Evolutionary conservation across 345 rosid species (phyloP), one percentile per base, ranked within the genome.

Genomic region (Lepidium aucheri): DNA sequence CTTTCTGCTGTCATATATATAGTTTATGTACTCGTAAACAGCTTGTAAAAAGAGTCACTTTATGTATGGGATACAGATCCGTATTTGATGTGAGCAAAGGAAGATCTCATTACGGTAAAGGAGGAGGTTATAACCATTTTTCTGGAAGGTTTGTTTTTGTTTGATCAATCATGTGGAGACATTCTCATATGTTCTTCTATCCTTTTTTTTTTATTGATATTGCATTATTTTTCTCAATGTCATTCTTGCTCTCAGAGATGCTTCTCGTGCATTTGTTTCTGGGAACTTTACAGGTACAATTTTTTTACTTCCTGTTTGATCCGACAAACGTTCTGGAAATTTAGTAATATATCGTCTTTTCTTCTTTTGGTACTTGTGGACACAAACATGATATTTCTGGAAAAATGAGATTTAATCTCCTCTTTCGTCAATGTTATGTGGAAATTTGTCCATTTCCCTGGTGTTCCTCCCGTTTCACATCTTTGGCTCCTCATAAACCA

Each of bases 61-160:
- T 14, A 6, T 17, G 7, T 72, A 8, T 64, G 4, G 8, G 63
- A 49, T 58, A 50, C 82, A 94, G 99, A 63, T 90, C 99, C 26
- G 97, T 90, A 61, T 94, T 88, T 74, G 99, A 94, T 67, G 99
- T 94, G 42, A 84, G 86, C 0, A 88, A 81, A 79, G 99, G 99
- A 66, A 90, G 85, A 75, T 88, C 95, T 36, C 99, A 90, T 74
- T 90, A 90, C 66, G 97, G 97, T 16, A 65, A 51, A 8, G 96
- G 97, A 74, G 97, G 96, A 24, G 80, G 99, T 70, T 94, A 94
- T 80, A 75, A 81, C 70, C 99, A 94, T 79, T 94, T 94, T 77
- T 62, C 96, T 67, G 99, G 96, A 76, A 90, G 97, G 99, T 88
- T 73, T 67, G 74, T 66, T 74, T 74, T 47, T 41, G 10, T 36